Evolutionary conservation across 1,139 yeast species (phyloP).

Genomic region (Hansenula sp.): DNA sequence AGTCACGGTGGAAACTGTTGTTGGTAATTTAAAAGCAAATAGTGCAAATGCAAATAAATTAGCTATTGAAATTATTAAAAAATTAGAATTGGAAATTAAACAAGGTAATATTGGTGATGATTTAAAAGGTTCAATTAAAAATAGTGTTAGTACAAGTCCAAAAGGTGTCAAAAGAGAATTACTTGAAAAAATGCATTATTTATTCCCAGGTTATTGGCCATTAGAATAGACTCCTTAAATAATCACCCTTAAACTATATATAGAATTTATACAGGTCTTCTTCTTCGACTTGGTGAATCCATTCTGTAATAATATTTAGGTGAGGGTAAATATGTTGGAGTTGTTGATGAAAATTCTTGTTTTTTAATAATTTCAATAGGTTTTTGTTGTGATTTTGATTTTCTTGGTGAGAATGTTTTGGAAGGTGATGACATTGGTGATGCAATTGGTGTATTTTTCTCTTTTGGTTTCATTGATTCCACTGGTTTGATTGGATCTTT

Average conservation of each 20-base stretch:
- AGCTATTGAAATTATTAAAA: conserved; percentile 64
- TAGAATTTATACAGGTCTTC: conserved; percentile 8
- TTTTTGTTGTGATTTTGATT: background rate
- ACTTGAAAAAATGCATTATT: conserved; percentile 73
- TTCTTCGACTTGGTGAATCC: conserved; percentile 36
- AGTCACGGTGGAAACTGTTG: conserved; percentile 94
- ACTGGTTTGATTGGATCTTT: conserved; percentile 1
- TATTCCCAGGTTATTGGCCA: conserved; percentile 92
- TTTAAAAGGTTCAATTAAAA: conserved; percentile 74
- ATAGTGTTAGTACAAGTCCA: conserved; percentile 76
- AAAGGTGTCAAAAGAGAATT: conserved; percentile 69
- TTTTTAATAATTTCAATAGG: too few species aligned
- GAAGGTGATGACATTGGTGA: conserved; percentile 24
- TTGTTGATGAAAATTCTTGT: too few species aligned
- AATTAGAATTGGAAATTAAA: conserved; percentile 57
- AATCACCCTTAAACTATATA: background rate
- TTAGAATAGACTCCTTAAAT: conserved; percentile 12
- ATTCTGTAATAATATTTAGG: conserved; percentile 38
- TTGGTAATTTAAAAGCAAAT: conserved; percentile 85
- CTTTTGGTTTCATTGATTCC: background rate
- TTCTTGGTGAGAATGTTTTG: conserved; percentile 8
- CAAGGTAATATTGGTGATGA: conserved; percentile 64
- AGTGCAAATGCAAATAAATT: conserved; percentile 78
- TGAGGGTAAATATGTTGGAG: conserved; percentile 34
- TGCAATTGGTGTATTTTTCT: conserved; percentile 18